Percentiles rank a stretch among this genome's conserved stretches.
These are phyloP conservation scores for Dendrobium chrysotoxum DNA, from an alignment of 106 monocot species.

Conservation along the genomic window DNA sequence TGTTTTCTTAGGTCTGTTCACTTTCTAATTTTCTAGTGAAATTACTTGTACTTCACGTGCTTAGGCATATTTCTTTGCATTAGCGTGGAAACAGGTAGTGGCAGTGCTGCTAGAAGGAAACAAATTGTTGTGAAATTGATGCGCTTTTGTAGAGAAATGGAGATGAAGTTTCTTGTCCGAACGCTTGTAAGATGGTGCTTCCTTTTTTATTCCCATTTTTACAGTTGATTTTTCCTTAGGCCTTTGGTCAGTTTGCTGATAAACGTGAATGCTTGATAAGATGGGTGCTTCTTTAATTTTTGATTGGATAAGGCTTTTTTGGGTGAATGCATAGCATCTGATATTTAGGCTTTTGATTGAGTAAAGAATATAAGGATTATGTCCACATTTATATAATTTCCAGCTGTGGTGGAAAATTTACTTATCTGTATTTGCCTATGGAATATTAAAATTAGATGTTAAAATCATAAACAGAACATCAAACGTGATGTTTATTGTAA, in stretches of 20 bases:
- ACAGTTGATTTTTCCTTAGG: background rate
- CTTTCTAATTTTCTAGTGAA: background rate
- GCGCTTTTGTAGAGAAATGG: conserved; percentile 91
- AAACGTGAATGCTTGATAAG: background rate
- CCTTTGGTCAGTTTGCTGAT: background rate
- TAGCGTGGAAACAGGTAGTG: conserved; percentile 66
- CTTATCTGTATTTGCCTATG: background rate
- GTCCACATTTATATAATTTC: background rate
- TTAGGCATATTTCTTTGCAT: conserved; percentile 13
- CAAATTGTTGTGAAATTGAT: conserved; percentile 60
- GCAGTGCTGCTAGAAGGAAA: conserved; percentile 65
- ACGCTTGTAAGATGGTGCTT: conserved; percentile 56
- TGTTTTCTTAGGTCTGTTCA: background rate
- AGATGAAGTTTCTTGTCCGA: conserved; percentile 91
- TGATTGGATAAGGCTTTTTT: background rate
- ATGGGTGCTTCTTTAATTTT: background rate
- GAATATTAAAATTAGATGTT: background rate
- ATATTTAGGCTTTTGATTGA: background rate
- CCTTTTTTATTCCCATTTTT: background rate
- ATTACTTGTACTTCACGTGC: background rate
- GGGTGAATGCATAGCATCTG: background rate
- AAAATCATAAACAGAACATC: background rate
- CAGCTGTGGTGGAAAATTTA: background rate
- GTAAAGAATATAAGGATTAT: background rate
- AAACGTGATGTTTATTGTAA: background rate